Percentiles rank a stretch among this genome's conserved stretches.
These are phyloP conservation scores for Diaporthe vaccinii DNA, from an alignment of 2,329 filamentous ascomycete genomes.

Conservation along the genomic window DNA sequence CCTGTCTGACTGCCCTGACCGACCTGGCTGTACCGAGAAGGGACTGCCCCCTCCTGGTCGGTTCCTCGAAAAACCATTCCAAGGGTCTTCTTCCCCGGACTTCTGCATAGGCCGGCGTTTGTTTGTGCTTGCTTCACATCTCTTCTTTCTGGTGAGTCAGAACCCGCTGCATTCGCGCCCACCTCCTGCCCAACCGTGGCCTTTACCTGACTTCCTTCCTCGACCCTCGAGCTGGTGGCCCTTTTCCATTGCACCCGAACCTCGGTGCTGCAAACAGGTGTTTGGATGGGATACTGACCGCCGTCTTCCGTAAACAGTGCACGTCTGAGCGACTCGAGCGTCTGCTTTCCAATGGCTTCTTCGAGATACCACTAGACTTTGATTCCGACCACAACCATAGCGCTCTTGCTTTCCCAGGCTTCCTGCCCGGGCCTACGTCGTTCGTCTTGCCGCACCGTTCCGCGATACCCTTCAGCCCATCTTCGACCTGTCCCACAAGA, in stretches of 20 bases:
- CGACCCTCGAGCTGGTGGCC: neutral
- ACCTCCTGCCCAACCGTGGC: neutral
- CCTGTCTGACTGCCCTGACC: neutral
- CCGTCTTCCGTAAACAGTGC: neutral
- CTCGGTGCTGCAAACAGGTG: neutral
- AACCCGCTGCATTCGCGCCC: neutral
- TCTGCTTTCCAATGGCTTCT: constrained; percentile 50
- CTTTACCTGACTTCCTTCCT: neutral
- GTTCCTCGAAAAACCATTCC: neutral
- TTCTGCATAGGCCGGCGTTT: constrained; percentile 35
- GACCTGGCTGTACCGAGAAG: neutral
- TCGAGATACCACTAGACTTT: constrained; percentile 54
- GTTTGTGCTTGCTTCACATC: constrained; percentile 17
- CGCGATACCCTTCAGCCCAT: constrained; percentile 11
- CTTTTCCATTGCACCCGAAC: neutral
- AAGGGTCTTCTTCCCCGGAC: neutral
- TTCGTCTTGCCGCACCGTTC: neutral
- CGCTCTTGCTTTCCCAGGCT: constrained; percentile 21
- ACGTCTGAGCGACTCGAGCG: constrained; percentile 35
- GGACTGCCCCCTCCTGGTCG: neutral
- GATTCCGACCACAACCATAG: constrained; percentile 40
- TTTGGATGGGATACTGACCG: constrained; percentile 19
- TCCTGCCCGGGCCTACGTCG: neutral
- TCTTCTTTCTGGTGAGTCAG: constrained; percentile 31
- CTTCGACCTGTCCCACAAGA: constrained; percentile 46